Base-by-base conservation (phyloP, 176 grass and related monocot genomes). In the Melocanna baccifera region DNA sequence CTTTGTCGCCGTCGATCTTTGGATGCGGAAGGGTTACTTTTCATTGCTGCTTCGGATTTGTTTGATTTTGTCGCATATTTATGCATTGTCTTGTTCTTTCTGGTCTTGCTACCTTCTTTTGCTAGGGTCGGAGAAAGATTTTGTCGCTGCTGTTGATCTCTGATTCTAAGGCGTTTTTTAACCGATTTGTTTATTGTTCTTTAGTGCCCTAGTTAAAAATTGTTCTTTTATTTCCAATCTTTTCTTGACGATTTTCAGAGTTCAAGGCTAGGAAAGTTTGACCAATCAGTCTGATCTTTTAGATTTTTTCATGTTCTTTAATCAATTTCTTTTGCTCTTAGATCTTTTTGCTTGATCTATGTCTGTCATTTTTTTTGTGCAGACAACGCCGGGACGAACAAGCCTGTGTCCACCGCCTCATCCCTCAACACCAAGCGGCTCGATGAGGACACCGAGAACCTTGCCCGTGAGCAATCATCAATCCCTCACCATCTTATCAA, bases 361-460 rank as follows among this genome's bases (percentile, higher is more conserved):
- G 30, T 1, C 7, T 43, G 20, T 8, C 40, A 62, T 59, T 78
- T 50, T 55, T 66, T 22, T 28, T 57, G 12, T 84, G 82, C 85
- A 94, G 93, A 78, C 69, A 90, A 86, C 69, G 93, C 90, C 46
- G 93, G 93, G 15, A 84, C 75, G 20, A 94, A 94, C 79, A 94
- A 90, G 87, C 90, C 92, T 5, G 85, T 90, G 1, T 94, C 93
- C 26, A 94, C 90, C 52, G 88, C 90, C 51, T 92, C 88, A 53
- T 84, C 93, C 2, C 43, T 94, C 57, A 94, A 94, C 73, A 90
- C 93, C 70, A 94, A 89, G 83, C 84, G 88, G 57, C 93, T 94
- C 5, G 90, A 92, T 37, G 93, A 92, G 0, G 93, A 94, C 86
- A 92, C 87, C 1, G 90, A 94, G 41, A 92, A 56, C 73, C 93